Base-by-base conservation (phyloP, 371 early-diverging fungal species). In the Mortierella sp. region DNA sequence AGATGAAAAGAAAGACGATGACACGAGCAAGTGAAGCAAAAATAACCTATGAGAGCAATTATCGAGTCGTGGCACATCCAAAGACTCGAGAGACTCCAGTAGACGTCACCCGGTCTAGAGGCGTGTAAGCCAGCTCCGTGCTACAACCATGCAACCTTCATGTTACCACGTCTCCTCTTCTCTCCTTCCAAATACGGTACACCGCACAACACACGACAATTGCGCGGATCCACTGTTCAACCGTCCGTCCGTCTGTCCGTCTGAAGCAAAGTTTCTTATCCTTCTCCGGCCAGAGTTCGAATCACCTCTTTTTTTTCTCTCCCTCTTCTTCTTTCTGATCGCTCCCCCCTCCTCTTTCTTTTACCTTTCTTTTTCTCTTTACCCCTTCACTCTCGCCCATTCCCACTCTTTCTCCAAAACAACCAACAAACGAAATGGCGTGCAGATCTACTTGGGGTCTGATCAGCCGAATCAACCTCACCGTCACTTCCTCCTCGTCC, bases 361-460 rank as follows among this genome's bases (percentile, higher is more conserved):
- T 21, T 16, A n/a, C 52, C 21, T 55, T 73, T 52, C 58, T 3
- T 42, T 70, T n/a, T 45, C 58, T n/a, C 58, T 52, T 52, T 42
- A 28, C 28, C 54, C 47, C 38, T 14, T 26, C 21, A n/a, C 50
- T 38, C 38, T 28, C 19, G 21, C 11, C 45, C 19, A 34, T 42
- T 75, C 26, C 19, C 52, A 28, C n/a, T 10, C 42, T 57, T 47
- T 47, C 28, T 70, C 68, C 42, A 21, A 72, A 26, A 21, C 14
- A 24, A n/a, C 26, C 42, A 31, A 19, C 31, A 16, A 14, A 19
- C 19, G 24, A 26, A 52, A 84, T 78, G 79, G 65, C 79, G 45
- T 76, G 74, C 70, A 77, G 70, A 74, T 74, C 79, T 31, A 73
- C 84, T 19, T 84, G 81, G 84, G 55, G 79, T 60, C 77, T 84